A percentile compares a stretch with the other conserved stretches of the same genome.
Conservation (phyloP, 2,329 filamentous ascomycete species). For the Arthrinium puccinioides region DNA sequence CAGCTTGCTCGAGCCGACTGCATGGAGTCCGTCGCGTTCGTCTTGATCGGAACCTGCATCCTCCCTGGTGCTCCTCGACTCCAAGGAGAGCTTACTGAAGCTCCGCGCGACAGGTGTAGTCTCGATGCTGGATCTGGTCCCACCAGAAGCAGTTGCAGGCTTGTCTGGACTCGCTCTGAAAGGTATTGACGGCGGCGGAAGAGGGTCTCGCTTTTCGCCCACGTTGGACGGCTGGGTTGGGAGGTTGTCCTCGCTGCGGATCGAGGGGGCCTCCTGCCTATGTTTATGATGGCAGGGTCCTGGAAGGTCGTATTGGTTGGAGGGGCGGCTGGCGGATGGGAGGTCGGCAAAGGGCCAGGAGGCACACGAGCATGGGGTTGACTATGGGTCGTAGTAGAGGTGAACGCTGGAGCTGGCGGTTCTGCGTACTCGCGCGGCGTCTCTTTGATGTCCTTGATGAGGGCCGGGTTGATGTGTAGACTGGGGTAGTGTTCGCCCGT, state of each 20-base stretch:
- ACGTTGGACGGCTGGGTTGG: constrained; percentile 19
- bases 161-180: not conserved
- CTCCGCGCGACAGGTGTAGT: constrained; percentile 1
- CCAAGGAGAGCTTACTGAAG: not conserved
- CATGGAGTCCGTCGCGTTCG: no score
- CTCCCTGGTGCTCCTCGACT: not conserved
- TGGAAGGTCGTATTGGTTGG: constrained; percentile 45
- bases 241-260: constrained; percentile 16
- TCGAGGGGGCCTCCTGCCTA: constrained; percentile 37
- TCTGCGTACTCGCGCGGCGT: not conserved
- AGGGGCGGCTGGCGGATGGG: constrained; percentile 14
- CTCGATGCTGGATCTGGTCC: not conserved
- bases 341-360: constrained; percentile 15
- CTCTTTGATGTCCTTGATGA: constrained; percentile 17
- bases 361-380: no score
- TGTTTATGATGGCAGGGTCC: constrained; percentile 79
- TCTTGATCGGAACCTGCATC: constrained; percentile 1
- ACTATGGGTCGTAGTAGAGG: no score
- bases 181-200: constrained; percentile 17
- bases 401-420: constrained; percentile 3
- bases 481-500: constrained; percentile 4
- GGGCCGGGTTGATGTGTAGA: constrained; percentile 8
- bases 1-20: no score
- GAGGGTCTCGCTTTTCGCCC: constrained; percentile 24
- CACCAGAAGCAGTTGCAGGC: no score